Base-by-base conservation (phyloP, 108 stramenopile species). In the Skeletonema grethae region DNA sequence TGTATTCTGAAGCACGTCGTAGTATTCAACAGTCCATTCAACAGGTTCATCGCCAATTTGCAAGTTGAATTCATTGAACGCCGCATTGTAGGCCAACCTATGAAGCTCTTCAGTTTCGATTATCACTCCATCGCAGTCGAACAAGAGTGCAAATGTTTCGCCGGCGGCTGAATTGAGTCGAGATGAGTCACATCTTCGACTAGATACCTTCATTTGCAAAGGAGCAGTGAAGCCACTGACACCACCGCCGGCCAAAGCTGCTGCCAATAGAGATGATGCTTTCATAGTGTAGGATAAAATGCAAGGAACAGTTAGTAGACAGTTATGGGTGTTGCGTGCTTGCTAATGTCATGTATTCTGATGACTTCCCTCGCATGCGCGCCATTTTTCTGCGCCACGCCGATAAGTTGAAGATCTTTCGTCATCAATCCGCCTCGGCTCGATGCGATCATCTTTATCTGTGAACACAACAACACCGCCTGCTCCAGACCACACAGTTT, bases 101-200 rank as follows among this genome's bases (percentile, higher is more conserved):
- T 97, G 96, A 32, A 97, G 79, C 65, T 93, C 91, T 77, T 97
- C 96, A 4, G 96, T 97, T 76, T 93, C 92, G 61, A 97, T 85
- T 63, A 97, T 93, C 32, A 97, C 96, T 25, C 96, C 96, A 66
- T 97, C 96, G 67, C 96, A 97, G 70, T 97, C 96, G 76, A 97
- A 97, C 48, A 97, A 58, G 12, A 97, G 72, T 10, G 89, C 94
- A 59, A 67, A 89, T 31, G 65, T 63, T 12, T 53, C 39, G 28
- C 58, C 41, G 8, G 64, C 45, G 18, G 69, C 56, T 61, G 73
- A 57, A 29, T 29, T 28, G 48, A 74, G 45, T 38, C 10, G 10
- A 7, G 20, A 41, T n/a, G 12, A 7, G 18, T 18, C 16, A 18
- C 46, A 48, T 48, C 18, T 18, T 48, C 20, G 22, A 10, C 50